These are phyloP conservation scores for Salix caprea DNA, from an alignment of 345 rosid species.

Conservation along the genomic window DNA sequence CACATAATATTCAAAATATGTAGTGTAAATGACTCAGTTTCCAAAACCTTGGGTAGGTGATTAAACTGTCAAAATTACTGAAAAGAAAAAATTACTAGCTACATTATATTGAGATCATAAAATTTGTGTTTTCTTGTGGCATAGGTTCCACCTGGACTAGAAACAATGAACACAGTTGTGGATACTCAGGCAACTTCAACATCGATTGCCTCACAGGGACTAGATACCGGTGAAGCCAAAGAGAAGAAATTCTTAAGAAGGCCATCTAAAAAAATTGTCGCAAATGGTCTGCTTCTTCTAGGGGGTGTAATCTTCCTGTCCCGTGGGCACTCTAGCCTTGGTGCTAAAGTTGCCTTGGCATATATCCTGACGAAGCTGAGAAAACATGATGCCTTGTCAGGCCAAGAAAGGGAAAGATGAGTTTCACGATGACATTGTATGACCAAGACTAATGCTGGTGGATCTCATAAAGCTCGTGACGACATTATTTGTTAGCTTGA, in stretches of 20 bases:
- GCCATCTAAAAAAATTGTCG: conserved; percentile 67
- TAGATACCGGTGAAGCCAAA: conserved; percentile 18
- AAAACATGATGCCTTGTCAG: conserved; percentile 43
- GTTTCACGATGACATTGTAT: not conserved
- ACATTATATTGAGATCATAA: not conserved
- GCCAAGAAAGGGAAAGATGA: conserved; percentile 33
- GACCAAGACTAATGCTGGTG: not conserved
- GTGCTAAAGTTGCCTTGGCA: conserved; percentile 81
- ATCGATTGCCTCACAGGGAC: conserved; percentile 18
- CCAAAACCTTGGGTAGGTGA: no score
- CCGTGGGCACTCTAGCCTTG: conserved; percentile 63
- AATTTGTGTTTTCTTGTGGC: not conserved
- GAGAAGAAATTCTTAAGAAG: conserved; percentile 40
- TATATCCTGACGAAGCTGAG: conserved; percentile 70
- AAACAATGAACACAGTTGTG: conserved; percentile 12
- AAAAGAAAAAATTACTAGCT: not conserved
- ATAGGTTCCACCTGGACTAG: conserved; percentile 65
- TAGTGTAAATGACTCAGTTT: no score
- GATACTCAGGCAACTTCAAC: conserved; percentile 19
- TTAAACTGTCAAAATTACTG: no score
- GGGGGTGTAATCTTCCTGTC: conserved; percentile 77
- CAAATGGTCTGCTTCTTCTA: conserved; percentile 59
- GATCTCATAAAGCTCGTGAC: not conserved
- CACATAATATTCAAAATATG: no score
- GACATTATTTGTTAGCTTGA: not conserved